A percentile compares a stretch with the other conserved stretches of the same genome.
Evolutionary conservation across 2,329 filamentous ascomycete genomes (phyloP).

Genomic region (Raffaelea albimanens): DNA sequence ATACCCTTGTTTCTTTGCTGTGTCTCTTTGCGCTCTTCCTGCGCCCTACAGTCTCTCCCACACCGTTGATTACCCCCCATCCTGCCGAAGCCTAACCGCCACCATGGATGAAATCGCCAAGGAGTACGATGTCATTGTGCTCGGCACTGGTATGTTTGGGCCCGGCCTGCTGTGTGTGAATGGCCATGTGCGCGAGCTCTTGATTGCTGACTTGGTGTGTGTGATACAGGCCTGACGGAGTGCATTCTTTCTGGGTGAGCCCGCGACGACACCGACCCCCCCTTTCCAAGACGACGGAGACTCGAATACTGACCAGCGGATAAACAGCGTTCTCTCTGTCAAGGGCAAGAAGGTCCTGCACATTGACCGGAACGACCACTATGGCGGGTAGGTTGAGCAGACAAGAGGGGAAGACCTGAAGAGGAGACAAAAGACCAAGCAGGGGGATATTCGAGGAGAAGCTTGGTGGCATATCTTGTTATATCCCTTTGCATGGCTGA

Average conservation of each 20-base stretch:
- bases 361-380: constrained; percentile 97
- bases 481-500: constrained; percentile 14
- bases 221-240: constrained; percentile 74
- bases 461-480: too few relatives aligned
- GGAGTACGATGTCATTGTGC: constrained; percentile 97
- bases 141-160: constrained; percentile 74
- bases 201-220: too few relatives aligned
- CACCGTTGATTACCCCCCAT: too few relatives aligned
- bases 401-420: not conserved
- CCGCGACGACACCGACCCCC: constrained; percentile 18
- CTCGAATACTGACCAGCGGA: not conserved
- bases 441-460: too few relatives aligned
- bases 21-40: too few relatives aligned
- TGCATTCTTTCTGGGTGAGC: constrained; percentile 89
- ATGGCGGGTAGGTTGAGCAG: constrained; percentile 68
- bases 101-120: constrained; percentile 96
- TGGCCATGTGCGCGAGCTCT: too few relatives aligned
- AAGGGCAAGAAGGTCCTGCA: constrained; percentile 99
- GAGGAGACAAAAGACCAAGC: not conserved
- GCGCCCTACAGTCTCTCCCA: not conserved
- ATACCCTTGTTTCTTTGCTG: too few relatives aligned
- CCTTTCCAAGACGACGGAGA: not conserved
- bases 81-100: constrained; percentile 2
- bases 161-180: too few relatives aligned
- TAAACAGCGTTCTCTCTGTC: constrained; percentile 76